Conservation (phyloP, 139 green algal species). For the Chlorella vulgaris region DNA sequence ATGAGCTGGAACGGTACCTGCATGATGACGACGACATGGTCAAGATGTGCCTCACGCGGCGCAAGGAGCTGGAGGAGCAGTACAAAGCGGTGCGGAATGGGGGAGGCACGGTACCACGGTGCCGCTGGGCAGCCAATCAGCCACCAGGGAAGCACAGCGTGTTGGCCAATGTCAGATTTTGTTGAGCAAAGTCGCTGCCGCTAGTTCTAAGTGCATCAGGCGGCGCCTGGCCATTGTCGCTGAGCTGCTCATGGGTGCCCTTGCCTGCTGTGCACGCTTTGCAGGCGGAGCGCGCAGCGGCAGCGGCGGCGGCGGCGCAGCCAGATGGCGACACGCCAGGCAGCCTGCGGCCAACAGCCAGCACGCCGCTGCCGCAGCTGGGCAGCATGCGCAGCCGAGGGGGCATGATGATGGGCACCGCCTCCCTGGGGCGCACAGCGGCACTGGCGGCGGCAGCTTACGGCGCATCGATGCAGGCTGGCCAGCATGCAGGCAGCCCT, state of each 20-base stretch:
- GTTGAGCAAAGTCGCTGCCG: too few species aligned
- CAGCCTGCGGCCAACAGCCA: not conserved
- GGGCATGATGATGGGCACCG: conserved; percentile 19
- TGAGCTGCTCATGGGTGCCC: too few species aligned
- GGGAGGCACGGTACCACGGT: too few species aligned
- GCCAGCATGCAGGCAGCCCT: too few species aligned
- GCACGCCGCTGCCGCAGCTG: conserved; percentile 7
- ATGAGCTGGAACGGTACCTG: conserved; percentile 79
- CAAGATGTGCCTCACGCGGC: conserved; percentile 78
- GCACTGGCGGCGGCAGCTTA: conserved; percentile 2
- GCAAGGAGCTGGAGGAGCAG: conserved; percentile 51
- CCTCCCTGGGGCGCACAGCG: conserved; percentile 17
- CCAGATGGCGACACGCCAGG: not conserved
- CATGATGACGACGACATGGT: conserved; percentile 88
- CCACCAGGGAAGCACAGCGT: too few species aligned
- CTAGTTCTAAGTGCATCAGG: too few species aligned
- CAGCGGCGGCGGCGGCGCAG: not conserved
- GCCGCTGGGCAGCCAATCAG: too few species aligned
- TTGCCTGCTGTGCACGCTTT: not conserved
- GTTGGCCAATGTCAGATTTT: too few species aligned
- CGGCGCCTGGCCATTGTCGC: too few species aligned
- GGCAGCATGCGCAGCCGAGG: conserved; percentile 22
- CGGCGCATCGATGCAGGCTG: too few species aligned
- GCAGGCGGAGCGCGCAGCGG: conserved; percentile 22
- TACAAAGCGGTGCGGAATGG: conserved; percentile 18